Percentiles rank a stretch among this genome's conserved stretches.
phyloP scores from a whole-genome alignment of 139 green algal genomes.

The Coccomyxa sp. region DNA sequence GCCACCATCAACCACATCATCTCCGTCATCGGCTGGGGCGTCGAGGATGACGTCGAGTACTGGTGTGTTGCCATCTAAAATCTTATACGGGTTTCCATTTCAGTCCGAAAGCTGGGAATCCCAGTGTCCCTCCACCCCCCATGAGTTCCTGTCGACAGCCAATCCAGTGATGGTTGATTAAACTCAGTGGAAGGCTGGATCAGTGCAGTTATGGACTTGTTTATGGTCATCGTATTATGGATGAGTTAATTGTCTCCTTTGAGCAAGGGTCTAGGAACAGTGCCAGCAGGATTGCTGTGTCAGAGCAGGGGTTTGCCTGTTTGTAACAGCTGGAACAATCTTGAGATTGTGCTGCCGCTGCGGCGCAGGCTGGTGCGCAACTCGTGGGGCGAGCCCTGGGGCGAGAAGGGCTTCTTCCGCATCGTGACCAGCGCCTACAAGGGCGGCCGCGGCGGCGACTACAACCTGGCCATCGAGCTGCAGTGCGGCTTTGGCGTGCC shows the following conservation, averaged over 20 bases:
- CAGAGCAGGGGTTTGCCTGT: not conserved
- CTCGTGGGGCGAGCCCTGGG: conserved; percentile 75
- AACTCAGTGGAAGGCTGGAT: not conserved
- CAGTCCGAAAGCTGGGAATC: not conserved
- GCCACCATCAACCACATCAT: conserved; percentile 79
- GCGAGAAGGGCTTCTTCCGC: conserved; percentile 51
- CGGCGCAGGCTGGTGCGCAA: conserved; percentile 65
- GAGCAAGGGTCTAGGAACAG: no score
- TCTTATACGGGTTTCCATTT: not conserved
- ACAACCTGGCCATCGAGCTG: conserved; percentile 14
- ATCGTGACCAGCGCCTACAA: conserved; percentile 61
- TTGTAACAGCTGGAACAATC: no score
- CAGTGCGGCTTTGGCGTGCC: conserved; percentile 6
- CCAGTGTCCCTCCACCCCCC: not conserved
- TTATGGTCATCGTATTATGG: no score
- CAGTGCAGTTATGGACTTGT: no score
- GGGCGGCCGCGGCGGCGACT: conserved; percentile 4
- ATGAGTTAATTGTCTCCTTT: no score
- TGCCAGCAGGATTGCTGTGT: not conserved
- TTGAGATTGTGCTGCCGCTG: not conserved
- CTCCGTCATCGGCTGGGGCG: conserved; percentile 79
- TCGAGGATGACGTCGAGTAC: conserved; percentile 62
- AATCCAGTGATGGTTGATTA: not conserved
- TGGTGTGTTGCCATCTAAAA: conserved; percentile 35
- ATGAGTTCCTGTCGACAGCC: not conserved